These are phyloP conservation scores for Cladosporium sp. DNA, from an alignment of 2,329 filamentous ascomycete genomes.

Conservation along the genomic window DNA sequence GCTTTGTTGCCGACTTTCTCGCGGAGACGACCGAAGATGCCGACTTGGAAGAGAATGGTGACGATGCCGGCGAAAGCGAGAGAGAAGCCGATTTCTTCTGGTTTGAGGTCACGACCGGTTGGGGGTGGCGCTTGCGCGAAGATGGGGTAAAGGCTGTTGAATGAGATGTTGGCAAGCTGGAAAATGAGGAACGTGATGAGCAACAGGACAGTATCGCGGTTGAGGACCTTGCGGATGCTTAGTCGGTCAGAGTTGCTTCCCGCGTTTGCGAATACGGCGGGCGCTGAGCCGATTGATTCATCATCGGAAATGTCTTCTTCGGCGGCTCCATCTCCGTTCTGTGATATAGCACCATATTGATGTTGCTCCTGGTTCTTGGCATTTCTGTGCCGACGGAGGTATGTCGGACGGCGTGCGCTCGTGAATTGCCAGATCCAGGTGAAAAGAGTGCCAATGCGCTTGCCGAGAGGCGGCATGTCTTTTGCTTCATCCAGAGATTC, in stretches of 20 bases:
- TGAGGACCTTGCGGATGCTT: slow-evolving; percentile 65
- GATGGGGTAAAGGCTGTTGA: slow-evolving; percentile 92
- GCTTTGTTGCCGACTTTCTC: slow-evolving; percentile 80
- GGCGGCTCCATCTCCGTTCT: slow-evolving; percentile 22
- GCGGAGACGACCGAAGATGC: slow-evolving; percentile 77
- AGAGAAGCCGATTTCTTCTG: slow-evolving; percentile 80
- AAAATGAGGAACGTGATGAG: slow-evolving; percentile 89
- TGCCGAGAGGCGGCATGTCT: slow-evolving; percentile 61
- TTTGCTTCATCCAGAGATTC: slow-evolving; percentile 76
- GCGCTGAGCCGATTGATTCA: slow-evolving; percentile 34
- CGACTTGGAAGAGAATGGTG: slow-evolving; percentile 88
- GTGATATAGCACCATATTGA: slow-evolving; percentile 22
- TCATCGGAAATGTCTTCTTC: slow-evolving; percentile 37
- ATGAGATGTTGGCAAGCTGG: slow-evolving; percentile 90
- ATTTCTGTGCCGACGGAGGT: slow-evolving; percentile 48
- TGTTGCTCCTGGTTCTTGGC: slow-evolving; percentile 24
- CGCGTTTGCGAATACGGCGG: slow-evolving; percentile 36
- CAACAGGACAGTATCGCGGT: slow-evolving; percentile 78
- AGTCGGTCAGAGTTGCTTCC: slow-evolving; percentile 51
- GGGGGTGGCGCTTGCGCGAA: slow-evolving; percentile 78
- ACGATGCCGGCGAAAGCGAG: slow-evolving; percentile 80
- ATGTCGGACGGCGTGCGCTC: slow-evolving; percentile 60
- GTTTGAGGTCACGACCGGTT: slow-evolving; percentile 72
- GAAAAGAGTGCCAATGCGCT: slow-evolving; percentile 63
- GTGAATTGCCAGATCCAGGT: slow-evolving; percentile 71